Evolutionary conservation across 257 asterid genomes (phyloP), one percentile per base, ranked within the genome.

Genomic region (Mitragyna speciosa): DNA sequence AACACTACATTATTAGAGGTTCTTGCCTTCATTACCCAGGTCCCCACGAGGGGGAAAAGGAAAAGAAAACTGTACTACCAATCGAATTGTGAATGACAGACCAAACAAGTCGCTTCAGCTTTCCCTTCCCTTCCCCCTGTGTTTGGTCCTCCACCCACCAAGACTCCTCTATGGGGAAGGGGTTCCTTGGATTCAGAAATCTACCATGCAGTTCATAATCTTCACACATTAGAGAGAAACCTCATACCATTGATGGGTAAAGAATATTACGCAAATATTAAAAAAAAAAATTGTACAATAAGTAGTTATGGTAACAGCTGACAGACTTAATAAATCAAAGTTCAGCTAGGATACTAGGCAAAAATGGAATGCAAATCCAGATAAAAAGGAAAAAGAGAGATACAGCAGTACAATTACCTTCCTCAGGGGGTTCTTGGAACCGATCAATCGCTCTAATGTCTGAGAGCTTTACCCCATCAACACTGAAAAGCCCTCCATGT

Each of bases 401-500:
- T 28, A 64, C 20, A 64, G 41, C 20, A 61, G 45, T 41, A 45
- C 72, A 81, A 79, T 83, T 89, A 96, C 99, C 99, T 89, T 96
- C 99, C 83, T 96, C 99, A 7, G 98, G 99, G 56, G 99, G 99
- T 87, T 96, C 99, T 72, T 93, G 92, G 88, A 94, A 94, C 77
- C 99, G 95, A 75, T 96, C 95, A 71, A 96, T 96, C 30, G 95
- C 89, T 86, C 81, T 89, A 80, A 96, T 94, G 81, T 96, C 99
- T 74, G 97, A 84, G 61, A 96, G 97, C 84, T 92, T 96, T 73
- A 96, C 99, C 20, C 98, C 99, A 84, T 96, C 99, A 70, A 88
- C 97, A 65, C 99, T 94, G 88, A 96, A 94, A 83, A 96, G 99
- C 72, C 99, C 99, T 78, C 99, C 99, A 77, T 96, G 99, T 65